phyloP scores from a whole-genome alignment of 1,284 basidiomycete genomes.

The Sanghuangporus baumii region DNA sequence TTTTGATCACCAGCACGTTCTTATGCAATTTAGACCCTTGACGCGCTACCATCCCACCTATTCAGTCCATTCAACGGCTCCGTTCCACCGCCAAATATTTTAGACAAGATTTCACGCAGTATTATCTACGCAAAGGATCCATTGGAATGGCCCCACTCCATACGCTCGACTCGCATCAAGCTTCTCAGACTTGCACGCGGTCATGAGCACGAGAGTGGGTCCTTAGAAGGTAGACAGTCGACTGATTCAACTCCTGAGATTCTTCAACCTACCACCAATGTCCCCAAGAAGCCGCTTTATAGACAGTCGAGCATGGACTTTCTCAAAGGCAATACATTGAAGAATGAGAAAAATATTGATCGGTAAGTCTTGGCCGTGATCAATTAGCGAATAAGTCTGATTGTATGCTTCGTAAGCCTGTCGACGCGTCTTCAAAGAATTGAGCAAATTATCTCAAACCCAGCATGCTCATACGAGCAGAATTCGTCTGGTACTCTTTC shows the following conservation, averaged over 20 bases:
- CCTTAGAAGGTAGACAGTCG: conserved; percentile 32
- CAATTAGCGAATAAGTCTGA: background rate
- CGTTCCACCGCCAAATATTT: conserved; percentile 73
- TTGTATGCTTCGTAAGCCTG: conserved; percentile 37
- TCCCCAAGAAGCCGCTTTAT: conserved; percentile 54
- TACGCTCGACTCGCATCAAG: conserved; percentile 72
- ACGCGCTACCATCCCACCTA: conserved; percentile 74
- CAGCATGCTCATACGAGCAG: conserved; percentile 54
- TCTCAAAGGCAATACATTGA: conserved; percentile 48
- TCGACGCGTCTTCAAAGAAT: conserved; percentile 63
- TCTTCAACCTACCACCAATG: conserved; percentile 38
- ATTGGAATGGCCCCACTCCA: conserved; percentile 71
- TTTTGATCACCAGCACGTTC: conserved; percentile 10
- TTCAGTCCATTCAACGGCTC: conserved; percentile 77
- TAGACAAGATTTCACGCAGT: conserved; percentile 76
- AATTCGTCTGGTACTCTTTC: conserved; percentile 30
- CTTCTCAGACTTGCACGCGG: conserved; percentile 65
- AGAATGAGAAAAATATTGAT: conserved; percentile 50
- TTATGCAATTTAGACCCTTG: conserved; percentile 51
- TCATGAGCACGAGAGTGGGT: conserved; percentile 49
- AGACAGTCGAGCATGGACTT: conserved; percentile 84
- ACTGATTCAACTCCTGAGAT: conserved; percentile 28
- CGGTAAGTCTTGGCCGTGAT: conserved; percentile 39
- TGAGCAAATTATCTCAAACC: conserved; percentile 48
- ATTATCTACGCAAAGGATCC: conserved; percentile 65